Evolutionary conservation across 352 stramenopile genomes (phyloP).

Genomic region (Blastocystis sp.): DNA sequence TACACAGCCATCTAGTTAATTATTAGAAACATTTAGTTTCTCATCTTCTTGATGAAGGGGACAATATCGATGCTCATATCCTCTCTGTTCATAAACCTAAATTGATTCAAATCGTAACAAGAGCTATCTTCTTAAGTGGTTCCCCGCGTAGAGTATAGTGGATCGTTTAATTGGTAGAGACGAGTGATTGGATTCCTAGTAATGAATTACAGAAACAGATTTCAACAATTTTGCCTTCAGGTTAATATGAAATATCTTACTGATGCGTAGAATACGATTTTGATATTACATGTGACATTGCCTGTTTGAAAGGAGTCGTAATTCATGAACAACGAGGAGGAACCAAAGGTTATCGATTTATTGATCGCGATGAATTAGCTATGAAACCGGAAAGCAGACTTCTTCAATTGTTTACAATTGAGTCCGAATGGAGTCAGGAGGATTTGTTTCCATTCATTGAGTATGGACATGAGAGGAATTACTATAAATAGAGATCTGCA

Average conservation of each 20-base stretch:
- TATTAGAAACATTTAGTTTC: slow-evolving; percentile 35
- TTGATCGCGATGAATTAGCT: slow-evolving; percentile 15
- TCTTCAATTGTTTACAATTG: slow-evolving; percentile 27
- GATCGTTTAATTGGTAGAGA: not conserved
- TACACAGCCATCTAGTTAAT: not conserved
- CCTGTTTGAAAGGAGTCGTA: not conserved
- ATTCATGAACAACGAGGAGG: not conserved
- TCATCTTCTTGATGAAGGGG: not conserved
- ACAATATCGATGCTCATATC: not conserved
- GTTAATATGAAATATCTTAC: not conserved
- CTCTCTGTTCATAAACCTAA: not conserved
- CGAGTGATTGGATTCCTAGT: not conserved
- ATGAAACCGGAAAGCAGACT: slow-evolving; percentile 26
- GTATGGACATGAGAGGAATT: not conserved
- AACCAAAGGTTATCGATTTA: slow-evolving; percentile 13
- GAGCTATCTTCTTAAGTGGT: not conserved
- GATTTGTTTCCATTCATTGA: slow-evolving; percentile 31
- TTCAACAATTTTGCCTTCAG: not conserved
- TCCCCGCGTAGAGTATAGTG: not conserved
- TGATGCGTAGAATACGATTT: slow-evolving; percentile 39
- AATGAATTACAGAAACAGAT: slow-evolving; percentile 41
- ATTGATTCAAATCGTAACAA: not conserved
- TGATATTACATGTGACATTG: not conserved
- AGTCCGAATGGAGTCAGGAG: slow-evolving; percentile 61
- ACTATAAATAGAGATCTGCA: slow-evolving; percentile 34